phyloP scores from a whole-genome alignment of 2,329 filamentous ascomycete species.

The Microdochium trichocladiopsis region DNA sequence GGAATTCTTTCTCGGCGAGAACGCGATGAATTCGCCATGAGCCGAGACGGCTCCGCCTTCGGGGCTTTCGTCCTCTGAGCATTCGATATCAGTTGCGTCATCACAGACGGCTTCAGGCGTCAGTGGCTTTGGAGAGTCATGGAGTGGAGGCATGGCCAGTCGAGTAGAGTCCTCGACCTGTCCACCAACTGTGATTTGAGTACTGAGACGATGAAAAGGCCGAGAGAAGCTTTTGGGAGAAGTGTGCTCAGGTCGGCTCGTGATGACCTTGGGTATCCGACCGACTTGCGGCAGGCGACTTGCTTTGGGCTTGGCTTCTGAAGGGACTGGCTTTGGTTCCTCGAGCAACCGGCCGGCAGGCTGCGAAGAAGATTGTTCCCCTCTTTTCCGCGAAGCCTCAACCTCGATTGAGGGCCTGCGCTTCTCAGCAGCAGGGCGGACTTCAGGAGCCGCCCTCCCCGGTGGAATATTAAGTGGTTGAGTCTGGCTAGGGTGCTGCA shows the following conservation, averaged over 20 bases:
- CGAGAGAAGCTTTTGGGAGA: slow-evolving; percentile 79
- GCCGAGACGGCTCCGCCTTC: background rate
- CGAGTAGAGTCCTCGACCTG: slow-evolving; percentile 15
- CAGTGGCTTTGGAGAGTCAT: slow-evolving; percentile 32
- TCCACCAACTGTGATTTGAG: slow-evolving; percentile 20
- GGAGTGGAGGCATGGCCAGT: slow-evolving; percentile 40
- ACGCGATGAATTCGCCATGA: slow-evolving; percentile 62
- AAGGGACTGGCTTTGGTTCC: background rate
- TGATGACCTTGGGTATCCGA: slow-evolving; percentile 77
- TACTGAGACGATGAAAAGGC: slow-evolving; percentile 60
- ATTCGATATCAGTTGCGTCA: slow-evolving; percentile 7
- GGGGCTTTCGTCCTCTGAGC: background rate
- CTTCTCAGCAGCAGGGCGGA: too few species aligned
- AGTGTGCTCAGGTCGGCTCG: slow-evolving; percentile 56
- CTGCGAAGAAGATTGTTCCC: background rate
- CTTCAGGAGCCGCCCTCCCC: too few species aligned
- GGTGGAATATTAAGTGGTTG: background rate
- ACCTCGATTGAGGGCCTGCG: background rate
- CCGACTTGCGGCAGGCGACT: slow-evolving; percentile 68
- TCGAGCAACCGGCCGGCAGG: background rate
- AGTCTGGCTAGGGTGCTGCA: slow-evolving; percentile 4
- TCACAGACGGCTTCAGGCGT: slow-evolving; percentile 30
- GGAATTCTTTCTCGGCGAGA: slow-evolving; percentile 67
- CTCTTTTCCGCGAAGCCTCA: background rate
- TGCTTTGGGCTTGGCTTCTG: background rate